Percentiles rank a stretch among this genome's conserved stretches.
Conservation (phyloP, 1,284 basidiomycete species). For the Cutaneotrichosporon mucoides region DNA sequence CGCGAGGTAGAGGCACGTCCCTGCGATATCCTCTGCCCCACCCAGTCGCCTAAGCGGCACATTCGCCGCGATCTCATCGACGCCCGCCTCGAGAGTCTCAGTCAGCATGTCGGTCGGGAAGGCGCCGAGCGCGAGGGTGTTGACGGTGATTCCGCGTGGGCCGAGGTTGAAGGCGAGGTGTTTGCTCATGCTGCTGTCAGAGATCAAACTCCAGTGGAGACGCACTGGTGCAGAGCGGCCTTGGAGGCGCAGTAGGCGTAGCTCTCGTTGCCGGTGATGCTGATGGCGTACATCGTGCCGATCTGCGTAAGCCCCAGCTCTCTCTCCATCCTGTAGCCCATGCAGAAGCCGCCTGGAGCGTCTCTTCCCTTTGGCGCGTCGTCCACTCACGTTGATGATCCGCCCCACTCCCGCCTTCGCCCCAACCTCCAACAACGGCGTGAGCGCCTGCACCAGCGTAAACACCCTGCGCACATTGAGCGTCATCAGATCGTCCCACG, state of each 20-base stretch:
- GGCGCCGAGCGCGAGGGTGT: conserved; percentile 60
- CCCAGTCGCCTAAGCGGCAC: conserved; percentile 58
- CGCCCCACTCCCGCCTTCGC: conserved; percentile 53
- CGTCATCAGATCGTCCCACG: conserved; percentile 14
- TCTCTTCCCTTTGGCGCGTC: no score
- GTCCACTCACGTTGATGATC: conserved; percentile 57
- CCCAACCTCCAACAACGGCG: conserved; percentile 54
- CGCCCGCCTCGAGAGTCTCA: conserved; percentile 52
- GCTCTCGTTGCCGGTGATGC: conserved; percentile 59
- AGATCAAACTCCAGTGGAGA: conserved; percentile 10
- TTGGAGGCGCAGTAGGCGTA: conserved; percentile 68
- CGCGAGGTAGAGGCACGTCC: conserved; percentile 24
- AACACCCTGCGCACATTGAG: conserved; percentile 11
- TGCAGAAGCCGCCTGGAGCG: no score
- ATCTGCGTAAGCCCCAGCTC: conserved; percentile 37
- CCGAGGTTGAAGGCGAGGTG: conserved; percentile 59
- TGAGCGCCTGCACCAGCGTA: conserved; percentile 2
- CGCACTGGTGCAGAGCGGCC: conserved; percentile 46
- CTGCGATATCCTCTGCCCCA: conserved; percentile 58
- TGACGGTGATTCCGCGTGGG: conserved; percentile 59
- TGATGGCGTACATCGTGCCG: conserved; percentile 60
- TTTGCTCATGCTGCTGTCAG: background rate
- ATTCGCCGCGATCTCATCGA: conserved; percentile 51
- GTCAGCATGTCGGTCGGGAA: conserved; percentile 53
- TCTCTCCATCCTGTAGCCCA: no score